phyloP scores from a whole-genome alignment of 768 basidiomycete species.

The Leccinum uliginosum region DNA sequence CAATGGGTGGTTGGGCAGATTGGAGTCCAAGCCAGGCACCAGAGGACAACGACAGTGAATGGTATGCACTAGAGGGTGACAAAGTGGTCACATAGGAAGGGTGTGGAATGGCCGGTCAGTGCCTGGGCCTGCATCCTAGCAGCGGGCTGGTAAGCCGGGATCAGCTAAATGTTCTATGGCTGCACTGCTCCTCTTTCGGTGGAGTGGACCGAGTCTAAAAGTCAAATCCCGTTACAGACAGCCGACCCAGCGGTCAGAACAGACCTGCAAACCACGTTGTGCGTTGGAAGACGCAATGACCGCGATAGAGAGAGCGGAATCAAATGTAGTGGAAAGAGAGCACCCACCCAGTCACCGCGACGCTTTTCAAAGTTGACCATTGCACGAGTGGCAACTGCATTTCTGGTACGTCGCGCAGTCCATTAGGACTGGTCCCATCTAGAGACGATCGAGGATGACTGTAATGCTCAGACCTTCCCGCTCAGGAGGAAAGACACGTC shows the following conservation, averaged over 20 bases:
- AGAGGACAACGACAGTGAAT: neutral
- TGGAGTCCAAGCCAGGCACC: neutral
- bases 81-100: neutral
- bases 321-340: neutral
- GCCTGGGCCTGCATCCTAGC: neutral
- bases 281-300: slow-evolving; percentile 12
- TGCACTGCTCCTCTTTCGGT: slow-evolving; percentile 3
- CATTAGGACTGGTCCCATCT: slow-evolving; percentile 24
- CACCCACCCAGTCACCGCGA: slow-evolving; percentile 27
- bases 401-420: slow-evolving; percentile 29
- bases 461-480: slow-evolving; percentile 32
- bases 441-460: slow-evolving; percentile 30
- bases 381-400: slow-evolving; percentile 16
- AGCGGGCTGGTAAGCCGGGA: neutral
- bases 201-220: neutral
- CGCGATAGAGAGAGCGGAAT: slow-evolving; percentile 21
- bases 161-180: neutral
- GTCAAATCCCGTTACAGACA: slow-evolving; percentile 2
- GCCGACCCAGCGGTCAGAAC: rapidly evolving
- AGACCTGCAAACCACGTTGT: slow-evolving; percentile 3
- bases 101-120: no score
- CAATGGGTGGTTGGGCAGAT: neutral
- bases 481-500: slow-evolving; percentile 25
- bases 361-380: slow-evolving; percentile 25
- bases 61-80: slow-evolving; percentile 9